Evolutionary conservation across 805 yeast genomes (phyloP), one percentile per base, ranked within the genome.

Genomic region (Candida berthetii): DNA sequence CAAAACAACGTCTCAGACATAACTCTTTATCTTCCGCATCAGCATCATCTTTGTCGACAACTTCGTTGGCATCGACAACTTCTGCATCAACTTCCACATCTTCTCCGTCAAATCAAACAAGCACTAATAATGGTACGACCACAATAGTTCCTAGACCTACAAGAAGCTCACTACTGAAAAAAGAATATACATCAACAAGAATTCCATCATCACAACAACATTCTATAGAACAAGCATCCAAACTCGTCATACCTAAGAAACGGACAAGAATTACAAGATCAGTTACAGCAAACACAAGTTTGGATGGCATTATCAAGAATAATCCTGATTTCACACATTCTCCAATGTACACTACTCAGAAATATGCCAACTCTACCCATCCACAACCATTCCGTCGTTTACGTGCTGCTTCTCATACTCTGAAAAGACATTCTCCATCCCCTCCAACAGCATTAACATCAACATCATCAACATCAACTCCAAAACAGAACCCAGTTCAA

Each of bases 81-180:
- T 22, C 25, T 22, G 25, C 25, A 22, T 22, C 25, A 7, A n/a
- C 17, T 7, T 13, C 17, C 18, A 17, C 13, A 13, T 18, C 18
- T 32, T 7, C n/a, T 4, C 4, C 35, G 15, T 15, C 17, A 31
- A 6, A n/a, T 15, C 5, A 7, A 31, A n/a, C 7, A 7, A 15
- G 19, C 19, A 4, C 34, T 4, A 6, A 7, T 4, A n/a, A n/a
- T n/a, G 17, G 10, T 15, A 9, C 42, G n/a, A 42, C 43, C 14
- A 11, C 17, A 22, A 17, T 15, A 13, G n/a, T 17, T 14, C 40
- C 8, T 10, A 48, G 48, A 25, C 43, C 52, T 2, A 54, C 54
- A 3, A 37, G 49, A 36, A 43, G 48, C n/a, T 49, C 53, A 32
- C 43, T 47, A 14, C 22, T 52, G 18, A 54, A 47, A 36, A 50